Conservation (phyloP, 768 basidiomycete species). For the Lanmaoa rubissima region DNA sequence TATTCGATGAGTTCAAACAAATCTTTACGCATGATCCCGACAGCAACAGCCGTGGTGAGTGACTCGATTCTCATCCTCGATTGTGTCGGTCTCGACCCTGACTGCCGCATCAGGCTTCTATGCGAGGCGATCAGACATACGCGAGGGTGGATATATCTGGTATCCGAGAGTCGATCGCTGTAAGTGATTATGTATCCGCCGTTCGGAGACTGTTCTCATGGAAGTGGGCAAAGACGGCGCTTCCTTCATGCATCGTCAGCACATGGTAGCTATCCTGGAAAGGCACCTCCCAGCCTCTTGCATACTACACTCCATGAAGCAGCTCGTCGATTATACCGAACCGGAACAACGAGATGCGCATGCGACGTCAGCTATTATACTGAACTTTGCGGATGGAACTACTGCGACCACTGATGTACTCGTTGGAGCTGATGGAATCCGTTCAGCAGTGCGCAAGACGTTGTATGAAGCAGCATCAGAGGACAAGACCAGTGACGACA, state of each 20-base stretch:
- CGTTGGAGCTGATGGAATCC: slow-evolving; percentile 47
- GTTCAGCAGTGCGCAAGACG: slow-evolving; percentile 23
- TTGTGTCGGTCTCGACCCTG: not conserved
- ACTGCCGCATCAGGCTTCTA: not conserved
- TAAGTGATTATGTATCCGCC: slow-evolving; percentile 1
- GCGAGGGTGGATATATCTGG: slow-evolving; percentile 32
- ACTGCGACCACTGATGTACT: slow-evolving; percentile 38
- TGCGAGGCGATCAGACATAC: slow-evolving; percentile 29
- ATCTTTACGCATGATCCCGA: not conserved
- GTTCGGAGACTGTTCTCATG: not conserved
- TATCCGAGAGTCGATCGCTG: slow-evolving; percentile 21
- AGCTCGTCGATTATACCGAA: slow-evolving; percentile 17
- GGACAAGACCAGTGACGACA: not conserved
- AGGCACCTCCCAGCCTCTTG: slow-evolving; percentile 20
- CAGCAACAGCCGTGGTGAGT: not conserved
- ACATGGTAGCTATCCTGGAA: slow-evolving; percentile 20
- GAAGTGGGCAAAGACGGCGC: not conserved
- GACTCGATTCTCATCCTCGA: too few species aligned
- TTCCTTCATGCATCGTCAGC: slow-evolving; percentile 21
- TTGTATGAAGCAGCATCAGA: slow-evolving; percentile 19
- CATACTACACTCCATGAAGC: slow-evolving; percentile 18
- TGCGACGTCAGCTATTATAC: slow-evolving; percentile 17
- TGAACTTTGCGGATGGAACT: slow-evolving; percentile 16
- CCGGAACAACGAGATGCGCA: slow-evolving; percentile 20
- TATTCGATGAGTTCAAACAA: not conserved